Percentiles rank a stretch among this genome's conserved stretches.
Evolutionary conservation across 1,284 basidiomycete genomes (phyloP).

Genomic region (Coniferiporia weirii): DNA sequence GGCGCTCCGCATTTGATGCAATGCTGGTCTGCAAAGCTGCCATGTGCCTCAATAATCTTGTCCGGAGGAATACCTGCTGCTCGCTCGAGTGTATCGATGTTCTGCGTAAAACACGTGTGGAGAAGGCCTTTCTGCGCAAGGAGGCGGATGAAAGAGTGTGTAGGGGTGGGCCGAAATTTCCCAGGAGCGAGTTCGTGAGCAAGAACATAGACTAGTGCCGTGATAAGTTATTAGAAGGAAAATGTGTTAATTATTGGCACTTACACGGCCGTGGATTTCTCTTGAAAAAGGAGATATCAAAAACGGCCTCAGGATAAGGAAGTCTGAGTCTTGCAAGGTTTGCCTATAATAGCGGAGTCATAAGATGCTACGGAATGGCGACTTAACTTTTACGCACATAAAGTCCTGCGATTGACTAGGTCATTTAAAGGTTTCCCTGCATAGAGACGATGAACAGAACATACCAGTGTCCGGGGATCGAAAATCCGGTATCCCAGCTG

Average conservation of each 20-base stretch:
- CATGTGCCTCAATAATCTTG: constrained; percentile 91
- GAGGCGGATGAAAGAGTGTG: constrained; percentile 87
- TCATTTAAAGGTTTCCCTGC: neutral
- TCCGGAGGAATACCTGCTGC: constrained; percentile 72
- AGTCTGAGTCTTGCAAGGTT: constrained; percentile 70
- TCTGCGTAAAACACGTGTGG: constrained; percentile 80
- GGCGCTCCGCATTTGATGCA: constrained; percentile 68
- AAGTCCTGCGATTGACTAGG: neutral
- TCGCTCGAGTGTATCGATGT: constrained; percentile 91
- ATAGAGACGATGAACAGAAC: neutral
- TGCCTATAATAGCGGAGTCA: constrained; percentile 37
- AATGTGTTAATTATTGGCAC: constrained; percentile 22
- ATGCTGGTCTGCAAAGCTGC: constrained; percentile 78
- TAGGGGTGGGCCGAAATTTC: constrained; percentile 78
- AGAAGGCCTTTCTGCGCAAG: constrained; percentile 63
- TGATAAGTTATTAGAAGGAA: neutral
- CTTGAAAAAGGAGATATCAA: constrained; percentile 72
- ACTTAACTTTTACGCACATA: constrained; percentile 4
- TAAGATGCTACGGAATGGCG: neutral
- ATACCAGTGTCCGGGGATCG: constrained; percentile 18
- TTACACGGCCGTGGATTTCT: constrained; percentile 68
- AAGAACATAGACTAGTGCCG: constrained; percentile 67
- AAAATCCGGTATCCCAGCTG: constrained; percentile 19
- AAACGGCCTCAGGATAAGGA: constrained; percentile 78
- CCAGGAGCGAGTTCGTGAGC: constrained; percentile 91